Conservation (phyloP, 2,329 filamentous ascomycete species). For the Plenodomus biglobosus region DNA sequence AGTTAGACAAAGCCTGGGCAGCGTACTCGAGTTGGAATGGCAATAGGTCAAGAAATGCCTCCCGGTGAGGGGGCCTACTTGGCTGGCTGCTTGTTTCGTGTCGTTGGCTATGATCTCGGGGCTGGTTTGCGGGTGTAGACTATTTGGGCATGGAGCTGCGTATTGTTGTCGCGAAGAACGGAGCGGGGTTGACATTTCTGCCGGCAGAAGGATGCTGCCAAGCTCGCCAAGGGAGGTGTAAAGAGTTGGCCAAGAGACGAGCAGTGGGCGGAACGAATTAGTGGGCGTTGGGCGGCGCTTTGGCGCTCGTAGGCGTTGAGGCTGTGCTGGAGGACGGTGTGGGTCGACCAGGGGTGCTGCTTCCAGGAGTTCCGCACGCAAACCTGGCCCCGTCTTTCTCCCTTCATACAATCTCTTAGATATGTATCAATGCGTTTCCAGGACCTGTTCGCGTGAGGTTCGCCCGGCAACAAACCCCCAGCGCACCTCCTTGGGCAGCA, state of each 20-base stretch:
- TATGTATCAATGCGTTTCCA: background rate
- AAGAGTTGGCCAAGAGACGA: slow-evolving; percentile 9
- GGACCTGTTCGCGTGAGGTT: slow-evolving; percentile 9
- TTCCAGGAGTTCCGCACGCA: slow-evolving; percentile 11
- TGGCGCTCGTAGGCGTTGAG: slow-evolving; percentile 37
- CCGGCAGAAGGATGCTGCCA: slow-evolving; percentile 2
- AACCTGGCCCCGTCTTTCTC: background rate
- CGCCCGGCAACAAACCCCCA: slow-evolving; percentile 3
- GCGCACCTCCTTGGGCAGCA: slow-evolving; percentile 2
- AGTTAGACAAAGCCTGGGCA: slow-evolving; percentile 20
- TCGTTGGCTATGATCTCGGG: background rate
- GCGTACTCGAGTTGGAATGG: background rate
- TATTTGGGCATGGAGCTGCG: slow-evolving; percentile 14
- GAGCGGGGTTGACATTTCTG: slow-evolving; percentile 17
- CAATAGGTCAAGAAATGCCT: slow-evolving; percentile 15
- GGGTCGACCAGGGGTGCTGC: slow-evolving; percentile 6
- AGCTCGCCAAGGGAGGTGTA: slow-evolving; percentile 13
- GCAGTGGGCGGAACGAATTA: slow-evolving; percentile 23
- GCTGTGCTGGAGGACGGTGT: slow-evolving; percentile 28
- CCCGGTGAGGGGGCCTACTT: slow-evolving; percentile 7
- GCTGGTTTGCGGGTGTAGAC: slow-evolving; percentile 1
- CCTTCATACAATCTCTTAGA: slow-evolving; percentile 2
- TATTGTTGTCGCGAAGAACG: slow-evolving; percentile 8
- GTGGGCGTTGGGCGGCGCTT: slow-evolving; percentile 12
- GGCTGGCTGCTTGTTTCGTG: slow-evolving; percentile 9